Conservation (phyloP, 163 green algal genomes). For the Volvox carteri region DNA sequence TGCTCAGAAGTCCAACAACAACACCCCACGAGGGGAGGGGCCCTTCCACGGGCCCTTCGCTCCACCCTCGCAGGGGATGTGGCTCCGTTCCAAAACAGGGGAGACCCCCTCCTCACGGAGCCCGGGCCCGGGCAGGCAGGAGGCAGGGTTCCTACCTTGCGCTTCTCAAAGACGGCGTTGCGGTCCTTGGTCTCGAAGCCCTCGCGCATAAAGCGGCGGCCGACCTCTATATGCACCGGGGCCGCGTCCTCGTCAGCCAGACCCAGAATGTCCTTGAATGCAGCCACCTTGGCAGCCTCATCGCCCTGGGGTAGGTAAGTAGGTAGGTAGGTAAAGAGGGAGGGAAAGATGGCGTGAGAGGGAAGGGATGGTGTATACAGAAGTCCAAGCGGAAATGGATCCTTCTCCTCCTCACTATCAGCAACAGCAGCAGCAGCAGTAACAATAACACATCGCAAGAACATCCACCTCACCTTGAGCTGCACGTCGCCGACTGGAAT, state of each 20-base stretch:
- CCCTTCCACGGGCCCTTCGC: too few relatives aligned
- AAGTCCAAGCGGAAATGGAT: too few relatives aligned
- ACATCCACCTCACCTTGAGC: constrained; percentile 59
- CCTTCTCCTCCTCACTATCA: too few relatives aligned
- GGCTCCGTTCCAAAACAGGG: too few relatives aligned
- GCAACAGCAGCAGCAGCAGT: too few relatives aligned
- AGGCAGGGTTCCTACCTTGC: constrained; percentile 44
- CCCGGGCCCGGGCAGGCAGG: background rate
- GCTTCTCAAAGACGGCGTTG: constrained; percentile 47
- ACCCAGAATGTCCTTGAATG: constrained; percentile 93
- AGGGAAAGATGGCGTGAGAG: background rate
- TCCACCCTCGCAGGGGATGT: too few relatives aligned
- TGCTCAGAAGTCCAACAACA: background rate
- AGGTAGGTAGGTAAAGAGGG: background rate
- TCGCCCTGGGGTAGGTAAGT: constrained; percentile 49
- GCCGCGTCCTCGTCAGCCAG: constrained; percentile 93
- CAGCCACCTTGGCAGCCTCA: constrained; percentile 82
- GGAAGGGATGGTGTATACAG: background rate
- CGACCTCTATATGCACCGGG: constrained; percentile 91
- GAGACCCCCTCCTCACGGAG: too few relatives aligned
- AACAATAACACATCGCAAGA: too few relatives aligned
- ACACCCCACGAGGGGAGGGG: background rate
- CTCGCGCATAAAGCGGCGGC: constrained; percentile 76
- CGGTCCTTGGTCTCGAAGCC: constrained; percentile 77
- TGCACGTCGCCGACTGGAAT: constrained; percentile 85